Evolutionary conservation across 805 yeast genomes (phyloP).

Genomic region (Schwanniomyces vanrijiae): DNA sequence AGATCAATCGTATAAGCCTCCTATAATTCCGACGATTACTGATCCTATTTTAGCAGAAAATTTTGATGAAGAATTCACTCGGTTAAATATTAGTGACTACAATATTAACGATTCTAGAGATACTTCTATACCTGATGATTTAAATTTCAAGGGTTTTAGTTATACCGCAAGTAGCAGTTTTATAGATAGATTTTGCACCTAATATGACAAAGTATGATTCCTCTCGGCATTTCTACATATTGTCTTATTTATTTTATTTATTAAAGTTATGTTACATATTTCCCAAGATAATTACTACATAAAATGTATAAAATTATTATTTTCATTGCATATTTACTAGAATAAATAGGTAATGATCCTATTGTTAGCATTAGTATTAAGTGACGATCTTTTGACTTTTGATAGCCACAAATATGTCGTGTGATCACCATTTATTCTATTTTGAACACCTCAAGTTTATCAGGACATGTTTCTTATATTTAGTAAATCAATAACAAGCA

Average conservation of each 20-base stretch:
- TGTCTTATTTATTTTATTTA: no score
- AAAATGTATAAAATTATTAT: no score
- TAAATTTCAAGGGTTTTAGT: slow-evolving; percentile 28
- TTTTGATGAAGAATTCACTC: slow-evolving; percentile 77
- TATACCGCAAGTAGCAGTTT: slow-evolving; percentile 34
- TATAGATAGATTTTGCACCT: slow-evolving; percentile 17
- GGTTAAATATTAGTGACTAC: slow-evolving; percentile 49
- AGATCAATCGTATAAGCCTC: slow-evolving; percentile 55
- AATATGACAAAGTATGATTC: no score
- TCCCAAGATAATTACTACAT: no score
- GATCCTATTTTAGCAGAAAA: slow-evolving; percentile 84
- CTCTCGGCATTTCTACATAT: no score
- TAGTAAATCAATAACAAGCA: not conserved
- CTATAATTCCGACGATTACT: slow-evolving; percentile 79
- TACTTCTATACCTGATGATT: slow-evolving; percentile 2
- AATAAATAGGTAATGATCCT: no score
- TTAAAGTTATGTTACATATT: no score
- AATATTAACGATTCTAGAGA: slow-evolving; percentile 10
- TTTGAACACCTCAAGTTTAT: slow-evolving; percentile 3
- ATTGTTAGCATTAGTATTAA: not conserved
- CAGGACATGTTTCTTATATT: not conserved
- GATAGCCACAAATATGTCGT: not conserved
- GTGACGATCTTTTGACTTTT: not conserved
- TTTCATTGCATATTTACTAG: no score
- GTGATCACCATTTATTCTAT: not conserved